Evolutionary conservation across 441 rosid species (phyloP), one percentile per base, ranked within the genome.

Genomic region (Eruca vesicaria): DNA sequence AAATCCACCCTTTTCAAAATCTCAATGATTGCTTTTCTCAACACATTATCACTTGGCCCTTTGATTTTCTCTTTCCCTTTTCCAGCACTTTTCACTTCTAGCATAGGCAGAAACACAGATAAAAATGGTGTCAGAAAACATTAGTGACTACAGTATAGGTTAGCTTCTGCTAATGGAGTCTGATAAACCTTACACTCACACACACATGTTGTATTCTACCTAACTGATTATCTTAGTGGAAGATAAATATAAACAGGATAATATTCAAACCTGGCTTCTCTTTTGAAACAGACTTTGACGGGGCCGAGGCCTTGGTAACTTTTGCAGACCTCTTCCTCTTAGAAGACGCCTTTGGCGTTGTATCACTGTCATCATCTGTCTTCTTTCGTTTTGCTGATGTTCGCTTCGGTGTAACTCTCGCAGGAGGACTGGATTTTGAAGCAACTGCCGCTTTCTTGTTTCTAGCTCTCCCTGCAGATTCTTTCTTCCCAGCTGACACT

Each of bases 1-100:
- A 96, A 96, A 84, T 93, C 99, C 77, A 96, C 98, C 76, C 85
- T 87, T 77, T 87, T 90, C 9, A 96, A 90, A 80, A 88, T 91
- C 76, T 91, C 89, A 78, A 94, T 83, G 28, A 89, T 91, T 29
- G 95, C 89, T 74, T 80, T 83, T 76, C 92, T 88, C 18, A 96
- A 88, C 76, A 83, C 91, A 29, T 73, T 78, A 75, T 89, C 89
- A 36, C 77, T 81, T 53, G 89, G 97, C 59, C 72, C 88, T 64
- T 82, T 82, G 68, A 78, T 75, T 77, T 86, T 90, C 65, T 74
- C 89, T 86, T 91, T 93, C 38, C 92, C 89, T 80, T 81, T 93
- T 36, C 79, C 84, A 70, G 69, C 55, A 23, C 86, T 58, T 86
- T 82, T 90, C 48, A 82, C 96, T 87, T 68, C 19, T 55, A 57